phyloP scores from a whole-genome alignment of 1,139 yeast species.

The Nakaseomyces delphensis region DNA sequence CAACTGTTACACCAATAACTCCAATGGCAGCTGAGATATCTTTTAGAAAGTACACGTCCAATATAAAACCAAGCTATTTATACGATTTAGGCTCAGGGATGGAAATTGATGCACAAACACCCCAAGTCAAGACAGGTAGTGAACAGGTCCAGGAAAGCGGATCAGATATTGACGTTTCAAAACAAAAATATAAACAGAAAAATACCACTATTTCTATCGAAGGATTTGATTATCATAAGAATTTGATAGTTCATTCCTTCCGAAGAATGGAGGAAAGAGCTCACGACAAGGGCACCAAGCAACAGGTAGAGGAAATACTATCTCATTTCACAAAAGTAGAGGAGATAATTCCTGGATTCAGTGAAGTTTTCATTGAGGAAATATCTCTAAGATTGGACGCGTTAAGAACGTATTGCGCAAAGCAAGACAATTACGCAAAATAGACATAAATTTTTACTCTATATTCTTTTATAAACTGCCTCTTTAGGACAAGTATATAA shows the following conservation, averaged over 20 bases:
- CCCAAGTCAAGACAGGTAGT: neutral
- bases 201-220: constrained; percentile 10
- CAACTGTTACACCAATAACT: constrained; percentile 22
- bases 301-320: constrained; percentile 38
- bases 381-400: constrained; percentile 34
- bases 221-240: constrained; percentile 32
- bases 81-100: constrained; percentile 21
- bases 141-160: neutral
- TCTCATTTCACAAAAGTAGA: constrained; percentile 40
- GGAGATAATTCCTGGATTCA: constrained; percentile 49
- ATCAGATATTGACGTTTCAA: constrained; percentile 7
- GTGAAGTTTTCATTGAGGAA: constrained; percentile 60
- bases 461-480: neutral
- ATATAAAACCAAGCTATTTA: neutral
- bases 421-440: constrained; percentile 8
- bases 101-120: constrained; percentile 14
- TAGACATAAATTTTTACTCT: neutral
- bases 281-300: constrained; percentile 38
- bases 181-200: constrained; percentile 1
- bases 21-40: constrained; percentile 15
- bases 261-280: constrained; percentile 44
- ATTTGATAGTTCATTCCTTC: constrained; percentile 35
- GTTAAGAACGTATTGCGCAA: constrained; percentile 17
- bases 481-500: neutral
- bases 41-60: constrained; percentile 15